Conservation (phyloP, 192 early-diverging fungal genomes). For the Mortierella alpina region DNA sequence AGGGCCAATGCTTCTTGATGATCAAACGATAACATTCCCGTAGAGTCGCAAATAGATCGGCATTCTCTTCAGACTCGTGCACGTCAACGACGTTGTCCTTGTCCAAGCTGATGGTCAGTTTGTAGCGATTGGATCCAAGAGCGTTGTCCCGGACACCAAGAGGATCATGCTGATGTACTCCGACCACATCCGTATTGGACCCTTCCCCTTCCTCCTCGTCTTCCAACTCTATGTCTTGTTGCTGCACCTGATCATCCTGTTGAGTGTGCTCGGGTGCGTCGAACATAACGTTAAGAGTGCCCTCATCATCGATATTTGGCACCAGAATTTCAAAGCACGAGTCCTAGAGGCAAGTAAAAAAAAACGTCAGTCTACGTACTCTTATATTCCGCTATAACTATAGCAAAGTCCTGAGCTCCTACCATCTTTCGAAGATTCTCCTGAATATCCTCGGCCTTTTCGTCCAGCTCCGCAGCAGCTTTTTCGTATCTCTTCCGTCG, state of each 20-base stretch:
- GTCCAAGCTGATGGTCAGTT: conserved; percentile 65
- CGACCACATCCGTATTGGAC: conserved; percentile 14
- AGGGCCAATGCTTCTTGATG: conserved; percentile 54
- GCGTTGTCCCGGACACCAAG: conserved; percentile 60
- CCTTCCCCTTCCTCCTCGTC: conserved; percentile 22
- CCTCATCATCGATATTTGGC: conserved; percentile 55
- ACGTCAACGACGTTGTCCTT: conserved; percentile 61
- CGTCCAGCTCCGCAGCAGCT: conserved; percentile 55
- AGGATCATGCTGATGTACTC: conserved; percentile 38
- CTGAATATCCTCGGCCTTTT: conserved; percentile 46
- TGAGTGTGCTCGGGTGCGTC: conserved; percentile 12
- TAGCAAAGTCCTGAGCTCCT: not conserved
- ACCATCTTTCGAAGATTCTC: conserved; percentile 60
- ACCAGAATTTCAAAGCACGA: conserved; percentile 64
- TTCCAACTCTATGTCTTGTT: conserved; percentile 18
- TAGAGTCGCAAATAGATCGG: conserved; percentile 65
- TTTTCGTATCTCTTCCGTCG: conserved; percentile 50
- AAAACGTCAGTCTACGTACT: not conserved
- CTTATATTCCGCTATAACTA: not conserved
- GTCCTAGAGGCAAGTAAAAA: conserved; percentile 27
- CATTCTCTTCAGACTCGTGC: conserved; percentile 64
- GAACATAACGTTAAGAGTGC: conserved; percentile 46
- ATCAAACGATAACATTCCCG: conserved; percentile 61
- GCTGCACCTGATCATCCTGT: not conserved
- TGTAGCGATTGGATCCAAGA: conserved; percentile 71